Evolutionary conservation across 805 yeast genomes (phyloP), one percentile per base, ranked within the genome.

Genomic region (Yarrowia sp.): DNA sequence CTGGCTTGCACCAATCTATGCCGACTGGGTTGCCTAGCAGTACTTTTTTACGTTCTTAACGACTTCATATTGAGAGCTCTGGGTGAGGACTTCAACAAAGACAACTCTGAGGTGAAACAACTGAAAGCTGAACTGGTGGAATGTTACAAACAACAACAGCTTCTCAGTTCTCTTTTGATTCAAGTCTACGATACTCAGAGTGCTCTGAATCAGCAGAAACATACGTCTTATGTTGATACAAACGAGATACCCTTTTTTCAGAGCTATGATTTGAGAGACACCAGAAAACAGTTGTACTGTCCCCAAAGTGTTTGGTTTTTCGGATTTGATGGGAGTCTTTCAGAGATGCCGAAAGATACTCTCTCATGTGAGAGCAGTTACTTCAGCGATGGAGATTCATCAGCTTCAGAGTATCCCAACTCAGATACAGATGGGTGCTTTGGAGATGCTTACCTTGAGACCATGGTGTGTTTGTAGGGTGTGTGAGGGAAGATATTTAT

Each of bases 61-160:
- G 55, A 48, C 55, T 48, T 48, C n/a, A 35, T 48, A 13, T 33
- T 35, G 55, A 33, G 41, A 48, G 55, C 55, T 13, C 7, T 48
- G 31, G 55, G 55, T 4, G 18, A 33, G 5, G 55, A 18, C 7
- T 35, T 15, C 55, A 48, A 48, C 55, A 48, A 18, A 8, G 15
- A 48, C 41, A 14, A 41, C 6, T 4, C 8, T 6, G 55, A 48
- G 15, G 28, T 47, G 4, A 1, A 8, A 7, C 8, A 11, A 1
- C n/a, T 17, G 1, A 47, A 32, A 15, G 6, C 7, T 2, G 15
- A 33, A 7, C 39, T 47, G 7, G 7, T 13, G 14, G 11, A 3
- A 1, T 8, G 32, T 17, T 48, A 48, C 17, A 15, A 48, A 10
- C 31, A 18, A 8, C 55, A 48, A 10, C 1, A 3, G 1, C 32